phyloP scores from a whole-genome alignment of 2,329 filamentous ascomycete species.

The Sporothrix pallida region DNA sequence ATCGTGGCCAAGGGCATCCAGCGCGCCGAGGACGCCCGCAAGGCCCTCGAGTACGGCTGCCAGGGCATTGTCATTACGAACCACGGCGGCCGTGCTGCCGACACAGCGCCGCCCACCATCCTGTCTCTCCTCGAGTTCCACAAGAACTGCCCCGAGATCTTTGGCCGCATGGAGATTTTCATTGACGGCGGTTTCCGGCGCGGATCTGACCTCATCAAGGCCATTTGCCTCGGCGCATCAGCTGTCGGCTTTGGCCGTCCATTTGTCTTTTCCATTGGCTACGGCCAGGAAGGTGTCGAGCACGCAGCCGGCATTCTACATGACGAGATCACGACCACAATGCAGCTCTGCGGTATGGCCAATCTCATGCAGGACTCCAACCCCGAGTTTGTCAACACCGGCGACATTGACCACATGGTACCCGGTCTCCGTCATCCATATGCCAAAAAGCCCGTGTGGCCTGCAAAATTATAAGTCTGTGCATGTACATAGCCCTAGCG shows the following conservation, averaged over 20 bases:
- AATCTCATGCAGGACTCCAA: conserved; percentile 39
- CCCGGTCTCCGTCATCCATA: conserved; percentile 33
- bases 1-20: conserved; percentile 65
- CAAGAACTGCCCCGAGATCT: conserved; percentile 49
- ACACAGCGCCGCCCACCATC: conserved; percentile 52
- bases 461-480: conserved; percentile 29
- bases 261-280: conserved; percentile 50
- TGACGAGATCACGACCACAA: conserved; percentile 48
- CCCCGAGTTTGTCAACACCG: conserved; percentile 40
- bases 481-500: neutral
- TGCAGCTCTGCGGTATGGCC: conserved; percentile 44
- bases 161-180: conserved; percentile 48
- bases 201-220: conserved; percentile 53
- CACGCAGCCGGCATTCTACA: conserved; percentile 48
- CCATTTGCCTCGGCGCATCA: conserved; percentile 50
- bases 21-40: conserved; percentile 59
- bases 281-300: conserved; percentile 55
- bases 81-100: conserved; percentile 62
- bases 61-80: conserved; percentile 64
- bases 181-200: conserved; percentile 52
- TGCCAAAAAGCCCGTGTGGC: conserved; percentile 33
- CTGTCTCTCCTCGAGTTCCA: conserved; percentile 50
- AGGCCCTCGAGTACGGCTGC: conserved; percentile 55
- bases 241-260: conserved; percentile 55
- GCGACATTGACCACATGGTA: conserved; percentile 39